A percentile compares a stretch with the other conserved stretches of the same genome.
These are phyloP conservation scores for Suhomyces terraborum DNA, from an alignment of 1,139 yeast genomes.

Conservation along the genomic window DNA sequence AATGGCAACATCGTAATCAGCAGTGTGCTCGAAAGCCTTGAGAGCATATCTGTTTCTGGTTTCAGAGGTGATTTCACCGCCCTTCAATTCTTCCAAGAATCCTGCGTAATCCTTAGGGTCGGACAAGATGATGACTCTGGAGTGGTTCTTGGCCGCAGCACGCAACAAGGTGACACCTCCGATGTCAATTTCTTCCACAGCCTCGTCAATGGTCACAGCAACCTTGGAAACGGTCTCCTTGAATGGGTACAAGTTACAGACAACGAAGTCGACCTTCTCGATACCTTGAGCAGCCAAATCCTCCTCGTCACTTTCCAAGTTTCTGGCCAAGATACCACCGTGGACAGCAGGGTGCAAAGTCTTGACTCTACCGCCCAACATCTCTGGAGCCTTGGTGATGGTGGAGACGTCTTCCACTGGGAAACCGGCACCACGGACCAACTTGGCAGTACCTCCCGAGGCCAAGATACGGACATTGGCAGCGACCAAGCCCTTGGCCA, in stretches of 20 bases:
- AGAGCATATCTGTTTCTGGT: constrained; percentile 84
- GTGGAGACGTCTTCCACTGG: constrained; percentile 94
- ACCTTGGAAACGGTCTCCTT: constrained; percentile 95
- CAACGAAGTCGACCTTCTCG: constrained; percentile 93
- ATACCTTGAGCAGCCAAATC: constrained; percentile 87
- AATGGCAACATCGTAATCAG: constrained; percentile 94
- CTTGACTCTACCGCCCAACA: constrained; percentile 98
- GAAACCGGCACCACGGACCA: constrained; percentile 96
- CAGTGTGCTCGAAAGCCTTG: constrained; percentile 98
- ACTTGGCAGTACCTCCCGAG: constrained; percentile 94
- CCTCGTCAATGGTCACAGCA: constrained; percentile 94
- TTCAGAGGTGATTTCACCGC: constrained; percentile 70
- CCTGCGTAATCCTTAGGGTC: constrained; percentile 92
- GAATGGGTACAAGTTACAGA: constrained; percentile 96
- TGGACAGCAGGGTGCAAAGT: constrained; percentile 98
- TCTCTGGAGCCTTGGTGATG: constrained; percentile 97
- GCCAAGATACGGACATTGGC: constrained; percentile 91
- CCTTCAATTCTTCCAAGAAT: constrained; percentile 75
- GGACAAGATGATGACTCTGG: constrained; percentile 90
- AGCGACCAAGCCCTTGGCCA: constrained; percentile 90
- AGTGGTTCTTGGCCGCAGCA: constrained; percentile 98
- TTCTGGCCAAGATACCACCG: constrained; percentile 96
- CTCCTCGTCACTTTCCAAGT: constrained; percentile 83
- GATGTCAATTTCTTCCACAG: constrained; percentile 97
- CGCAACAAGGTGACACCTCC: constrained; percentile 97